Evolutionary conservation across 768 basidiomycete species (phyloP).

Genomic region (Hydnum rufescens): DNA sequence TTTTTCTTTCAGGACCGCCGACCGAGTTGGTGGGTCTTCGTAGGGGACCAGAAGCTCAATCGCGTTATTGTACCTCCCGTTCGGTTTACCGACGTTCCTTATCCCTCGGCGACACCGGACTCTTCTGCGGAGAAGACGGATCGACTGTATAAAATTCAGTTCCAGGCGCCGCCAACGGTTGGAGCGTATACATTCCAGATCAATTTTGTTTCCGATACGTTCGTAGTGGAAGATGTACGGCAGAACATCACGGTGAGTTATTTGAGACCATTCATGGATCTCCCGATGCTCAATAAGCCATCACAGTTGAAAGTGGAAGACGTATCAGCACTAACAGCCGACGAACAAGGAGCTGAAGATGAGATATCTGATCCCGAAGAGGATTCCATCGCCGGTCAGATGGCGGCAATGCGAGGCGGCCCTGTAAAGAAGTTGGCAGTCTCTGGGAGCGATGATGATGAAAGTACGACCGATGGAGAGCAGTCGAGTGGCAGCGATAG

Average conservation of each 20-base stretch:
- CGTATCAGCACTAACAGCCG: constrained; percentile 31
- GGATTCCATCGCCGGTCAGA: constrained; percentile 89
- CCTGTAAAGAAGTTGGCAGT: constrained; percentile 44
- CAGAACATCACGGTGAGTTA: constrained; percentile 49
- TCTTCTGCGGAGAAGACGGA: constrained; percentile 33
- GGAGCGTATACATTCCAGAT: constrained; percentile 82
- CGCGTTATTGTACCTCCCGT: constrained; percentile 74
- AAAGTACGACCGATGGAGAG: constrained; percentile 32
- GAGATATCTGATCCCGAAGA: constrained; percentile 98
- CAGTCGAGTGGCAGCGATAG: constrained; percentile 26
- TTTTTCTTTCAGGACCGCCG: constrained; percentile 44
- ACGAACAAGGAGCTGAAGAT: constrained; percentile 53
- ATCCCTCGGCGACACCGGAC: constrained; percentile 33
- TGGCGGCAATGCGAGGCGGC: constrained; percentile 88
- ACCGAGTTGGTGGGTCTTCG: constrained; percentile 80
- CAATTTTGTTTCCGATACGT: constrained; percentile 72
- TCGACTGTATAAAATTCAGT: constrained; percentile 76
- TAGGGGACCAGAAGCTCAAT: constrained; percentile 72
- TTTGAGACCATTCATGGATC: constrained; percentile 8
- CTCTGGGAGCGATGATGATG: constrained; percentile 33
- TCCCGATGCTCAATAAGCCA: constrained; percentile 1
- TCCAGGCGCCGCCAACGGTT: constrained; percentile 76
- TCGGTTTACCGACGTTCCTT: constrained; percentile 63
- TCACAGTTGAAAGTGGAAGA: constrained; percentile 70
- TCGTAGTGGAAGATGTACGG: constrained; percentile 59